These are phyloP conservation scores for Nakazawaea ernobii DNA, from an alignment of 805 yeast genomes.

Conservation along the genomic window DNA sequence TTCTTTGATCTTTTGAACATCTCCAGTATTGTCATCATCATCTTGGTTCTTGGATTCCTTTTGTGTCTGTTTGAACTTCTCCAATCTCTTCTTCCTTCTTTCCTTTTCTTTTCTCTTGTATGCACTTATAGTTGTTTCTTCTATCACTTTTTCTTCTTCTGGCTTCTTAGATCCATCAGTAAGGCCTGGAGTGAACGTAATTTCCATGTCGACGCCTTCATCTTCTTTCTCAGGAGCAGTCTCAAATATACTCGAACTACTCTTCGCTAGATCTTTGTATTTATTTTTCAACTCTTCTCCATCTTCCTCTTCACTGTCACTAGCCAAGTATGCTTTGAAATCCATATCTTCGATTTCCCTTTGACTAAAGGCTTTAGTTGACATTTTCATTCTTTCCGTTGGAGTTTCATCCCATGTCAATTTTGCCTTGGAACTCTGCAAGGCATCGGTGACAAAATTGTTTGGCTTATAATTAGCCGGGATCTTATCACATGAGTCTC, in stretches of 20 bases:
- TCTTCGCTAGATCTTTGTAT: constrained; percentile 54
- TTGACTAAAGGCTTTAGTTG: constrained; percentile 79
- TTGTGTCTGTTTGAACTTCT: constrained; percentile 59
- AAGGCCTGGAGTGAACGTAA: constrained; percentile 89
- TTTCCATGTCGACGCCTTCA: constrained; percentile 85
- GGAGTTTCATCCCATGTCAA: constrained; percentile 99
- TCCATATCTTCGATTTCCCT: constrained; percentile 89
- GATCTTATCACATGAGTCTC: constrained; percentile 64
- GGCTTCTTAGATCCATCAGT: constrained; percentile 36
- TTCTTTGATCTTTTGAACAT: constrained; percentile 24
- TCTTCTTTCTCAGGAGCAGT: constrained; percentile 36
- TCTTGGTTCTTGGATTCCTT: constrained; percentile 44
- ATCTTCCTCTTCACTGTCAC: constrained; percentile 56
- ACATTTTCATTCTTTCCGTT: constrained; percentile 69
- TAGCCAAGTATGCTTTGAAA: constrained; percentile 86
- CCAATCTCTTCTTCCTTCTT: constrained; percentile 80
- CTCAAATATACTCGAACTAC: constrained; percentile 29
- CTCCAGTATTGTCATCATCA: constrained; percentile 38
- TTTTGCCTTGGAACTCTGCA: constrained; percentile 93
- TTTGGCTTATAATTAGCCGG: constrained; percentile 79
- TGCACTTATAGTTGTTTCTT: constrained; percentile 72
- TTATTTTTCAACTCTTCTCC: constrained; percentile 45
- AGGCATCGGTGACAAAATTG: constrained; percentile 84
- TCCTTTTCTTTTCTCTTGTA: constrained; percentile 88
- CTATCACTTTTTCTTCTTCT: constrained; percentile 36